Base-by-base conservation (phyloP, 495 filamentous ascomycete species). In the Paragyromitra xinjiangensis region DNA sequence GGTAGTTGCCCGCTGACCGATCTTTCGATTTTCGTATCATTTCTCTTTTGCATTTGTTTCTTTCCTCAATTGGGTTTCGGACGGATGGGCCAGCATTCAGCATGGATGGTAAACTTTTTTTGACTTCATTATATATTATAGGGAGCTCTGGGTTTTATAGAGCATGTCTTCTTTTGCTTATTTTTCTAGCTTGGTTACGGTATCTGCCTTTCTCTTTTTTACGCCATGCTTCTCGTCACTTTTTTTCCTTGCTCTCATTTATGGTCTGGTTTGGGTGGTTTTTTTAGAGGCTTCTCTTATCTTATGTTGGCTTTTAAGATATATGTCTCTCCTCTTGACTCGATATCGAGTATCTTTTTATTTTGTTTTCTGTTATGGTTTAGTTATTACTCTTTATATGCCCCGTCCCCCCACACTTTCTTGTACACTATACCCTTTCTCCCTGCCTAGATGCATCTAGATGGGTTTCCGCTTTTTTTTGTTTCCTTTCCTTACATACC, bases 141-240 rank as follows among this genome's bases (percentile, higher is more conserved):
- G 69, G 74, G 74, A 45, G 74, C 69, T 77, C 74, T 66, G 61
- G 68, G 22, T 24, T 72, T 61, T 66, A 72, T 61, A 51, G 74
- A 69, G 22, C 64, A 61, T 71, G 45, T 50, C 22, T 75, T 24
- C 44, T 62, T 42, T 63, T 45, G 24, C 42, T 45, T 50, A n/a
- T 39, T 73, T 73, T 73, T 34, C 29, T 34, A 51, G 16, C 16
- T 56, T 63, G 34, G 29, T 22, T 34, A 44, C 3, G 22, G n/a
- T 56, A 22, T 42, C 14, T 71, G 44, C n/a, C 44, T 61, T 61
- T 69, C 53, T 40, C 24, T 26, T 61, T 63, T 70, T 45, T 64
- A 58, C 40, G 22, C 56, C 55, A 14, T 11, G 16, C 11, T 51
- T 53, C 37, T 63, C n/a, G 40, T 59, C n/a, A 24, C 48, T 39